Percentiles rank a stretch among this genome's conserved stretches.
These are phyloP conservation scores for Effrenium voratum DNA, from an alignment of 73 alveolate species.

Conservation along the genomic window DNA sequence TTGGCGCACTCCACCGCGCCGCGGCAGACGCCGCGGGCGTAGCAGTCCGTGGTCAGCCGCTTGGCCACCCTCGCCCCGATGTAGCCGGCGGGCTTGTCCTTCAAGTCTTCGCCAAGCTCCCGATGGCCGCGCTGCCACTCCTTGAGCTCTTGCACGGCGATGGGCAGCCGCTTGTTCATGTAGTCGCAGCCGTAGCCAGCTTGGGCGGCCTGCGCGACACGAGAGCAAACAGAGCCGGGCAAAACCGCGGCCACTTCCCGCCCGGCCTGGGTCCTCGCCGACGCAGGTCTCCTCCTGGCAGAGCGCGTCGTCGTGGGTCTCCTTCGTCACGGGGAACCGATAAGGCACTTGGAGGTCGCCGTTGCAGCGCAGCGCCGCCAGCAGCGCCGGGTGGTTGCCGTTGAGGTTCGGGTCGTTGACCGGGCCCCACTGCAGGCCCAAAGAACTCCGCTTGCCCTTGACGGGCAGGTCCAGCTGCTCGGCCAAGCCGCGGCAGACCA, in stretches of 20 bases:
- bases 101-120: neutral
- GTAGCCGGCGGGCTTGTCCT: constrained; percentile 45
- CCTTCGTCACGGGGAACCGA: neutral
- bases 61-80: neutral
- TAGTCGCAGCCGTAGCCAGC: constrained; percentile 43
- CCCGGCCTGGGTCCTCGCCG: neutral
- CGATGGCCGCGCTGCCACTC: constrained; percentile 1
- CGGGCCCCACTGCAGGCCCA: neutral
- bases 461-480: neutral
- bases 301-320: too few relatives aligned
- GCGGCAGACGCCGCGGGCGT: constrained; percentile 23
- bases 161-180: neutral
- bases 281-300: too few relatives aligned
- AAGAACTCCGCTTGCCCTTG: neutral
- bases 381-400: constrained; percentile 37
- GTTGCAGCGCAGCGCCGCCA: constrained; percentile 35
- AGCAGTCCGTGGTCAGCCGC: constrained; percentile 17
- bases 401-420: neutral
- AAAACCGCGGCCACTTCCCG: too few relatives aligned
- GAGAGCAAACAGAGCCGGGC: neutral
- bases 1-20: constrained; percentile 19
- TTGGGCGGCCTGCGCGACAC: neutral
- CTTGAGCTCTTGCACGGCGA: neutral
- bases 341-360: constrained; percentile 10
- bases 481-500: too few relatives aligned